phyloP scores from a whole-genome alignment of 352 stramenopile species.

The Globisporangium echinulatum region DNA sequence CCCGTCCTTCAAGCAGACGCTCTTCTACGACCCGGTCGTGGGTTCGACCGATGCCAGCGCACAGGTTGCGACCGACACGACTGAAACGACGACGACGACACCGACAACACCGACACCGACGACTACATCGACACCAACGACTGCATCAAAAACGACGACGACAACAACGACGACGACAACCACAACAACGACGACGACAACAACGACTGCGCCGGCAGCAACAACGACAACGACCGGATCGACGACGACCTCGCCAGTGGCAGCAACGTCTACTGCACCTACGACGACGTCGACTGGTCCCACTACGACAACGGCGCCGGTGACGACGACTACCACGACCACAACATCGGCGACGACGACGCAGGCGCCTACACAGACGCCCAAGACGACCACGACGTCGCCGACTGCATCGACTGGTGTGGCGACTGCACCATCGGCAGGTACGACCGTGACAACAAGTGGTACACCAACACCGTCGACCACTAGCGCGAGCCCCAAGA shows the following conservation, averaged over 20 bases:
- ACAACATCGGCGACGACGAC: no score
- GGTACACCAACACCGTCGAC: no score
- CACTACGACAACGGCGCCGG: no score
- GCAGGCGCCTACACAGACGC: no score
- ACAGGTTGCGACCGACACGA: not conserved
- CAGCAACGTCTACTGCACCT: no score
- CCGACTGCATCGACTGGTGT: no score
- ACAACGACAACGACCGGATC: not conserved
- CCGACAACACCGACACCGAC: not conserved
- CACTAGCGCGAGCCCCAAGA: no score
- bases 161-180: not conserved
- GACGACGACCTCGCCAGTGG: not conserved
- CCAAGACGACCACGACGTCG: no score
- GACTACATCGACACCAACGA: not conserved
- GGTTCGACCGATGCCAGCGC: slow-evolving; percentile 12
- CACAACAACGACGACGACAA: not conserved
- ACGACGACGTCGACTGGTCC: no score
- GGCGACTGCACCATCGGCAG: no score
- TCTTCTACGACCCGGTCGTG: slow-evolving; percentile 54
- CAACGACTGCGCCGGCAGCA: not conserved
- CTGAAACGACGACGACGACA: not conserved
- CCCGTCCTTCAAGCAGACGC: slow-evolving; percentile 22
- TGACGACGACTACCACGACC: no score
- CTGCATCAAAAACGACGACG: not conserved
- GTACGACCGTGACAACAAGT: no score